Evolutionary conservation across 2,329 filamentous ascomycete genomes (phyloP).

Genomic region (Colletotrichum incanum): DNA sequence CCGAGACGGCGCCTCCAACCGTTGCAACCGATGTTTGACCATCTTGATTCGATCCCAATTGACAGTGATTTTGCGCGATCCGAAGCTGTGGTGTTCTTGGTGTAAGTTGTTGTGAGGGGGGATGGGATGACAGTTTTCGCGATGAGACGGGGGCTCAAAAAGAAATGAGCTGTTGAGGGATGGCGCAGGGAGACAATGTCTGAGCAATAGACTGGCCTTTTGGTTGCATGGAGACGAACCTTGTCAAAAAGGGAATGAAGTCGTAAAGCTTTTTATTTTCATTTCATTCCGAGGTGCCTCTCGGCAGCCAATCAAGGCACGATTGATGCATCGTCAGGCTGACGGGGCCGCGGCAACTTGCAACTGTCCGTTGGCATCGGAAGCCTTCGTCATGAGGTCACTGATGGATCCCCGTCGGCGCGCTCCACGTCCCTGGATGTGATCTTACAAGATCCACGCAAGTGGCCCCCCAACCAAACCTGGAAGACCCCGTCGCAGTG

Average conservation of each 20-base stretch:
- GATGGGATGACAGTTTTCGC: slow-evolving; percentile 19
- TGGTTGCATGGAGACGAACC: slow-evolving; percentile 29
- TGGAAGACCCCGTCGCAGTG: slow-evolving; percentile 9
- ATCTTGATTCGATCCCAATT: slow-evolving; percentile 49
- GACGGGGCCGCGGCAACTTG: slow-evolving; percentile 30
- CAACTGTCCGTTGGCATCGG: slow-evolving; percentile 31
- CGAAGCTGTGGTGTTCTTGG: slow-evolving; percentile 17
- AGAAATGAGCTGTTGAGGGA: slow-evolving; percentile 27
- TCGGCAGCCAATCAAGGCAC: slow-evolving; percentile 33
- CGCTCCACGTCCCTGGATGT: slow-evolving; percentile 24
- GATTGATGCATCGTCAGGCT: slow-evolving; percentile 24
- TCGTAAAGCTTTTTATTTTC: slow-evolving; percentile 11
- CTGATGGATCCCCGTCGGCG: slow-evolving; percentile 33
- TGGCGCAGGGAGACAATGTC: slow-evolving; percentile 33
- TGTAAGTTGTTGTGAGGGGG: slow-evolving; percentile 16
- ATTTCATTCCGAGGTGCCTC: neutral
- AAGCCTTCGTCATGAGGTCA: slow-evolving; percentile 41
- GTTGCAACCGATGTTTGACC: slow-evolving; percentile 74
- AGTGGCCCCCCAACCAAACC: slow-evolving; percentile 7
- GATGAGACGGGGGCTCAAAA: slow-evolving; percentile 15
- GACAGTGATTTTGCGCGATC: slow-evolving; percentile 1
- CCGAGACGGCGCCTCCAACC: slow-evolving; percentile 76
- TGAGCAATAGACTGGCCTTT: slow-evolving; percentile 29
- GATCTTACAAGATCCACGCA: slow-evolving; percentile 26
- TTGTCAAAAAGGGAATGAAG: slow-evolving; percentile 2